Base-by-base conservation (phyloP, 441 rosid genomes). In the Populus hybrid region DNA sequence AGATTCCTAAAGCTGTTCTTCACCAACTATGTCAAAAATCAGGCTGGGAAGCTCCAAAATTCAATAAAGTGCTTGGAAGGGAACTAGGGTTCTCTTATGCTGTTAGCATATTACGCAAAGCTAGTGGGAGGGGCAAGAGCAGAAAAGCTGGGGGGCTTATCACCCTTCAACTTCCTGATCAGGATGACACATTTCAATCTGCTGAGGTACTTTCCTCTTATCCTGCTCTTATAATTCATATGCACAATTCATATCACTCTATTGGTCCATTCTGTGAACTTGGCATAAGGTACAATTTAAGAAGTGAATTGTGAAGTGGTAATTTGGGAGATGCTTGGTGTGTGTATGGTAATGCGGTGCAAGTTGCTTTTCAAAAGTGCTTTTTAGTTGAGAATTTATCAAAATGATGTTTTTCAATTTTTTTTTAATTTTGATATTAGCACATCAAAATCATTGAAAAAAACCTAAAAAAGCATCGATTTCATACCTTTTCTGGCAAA, bases 1-100 rank as follows among this genome's bases (percentile, higher is more conserved):
- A 85, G 84, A 89, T 86, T 69, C 99, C 98, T 2, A 95, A 93
- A 82, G 97, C 98, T 72, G 83, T 92, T 81, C 93, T 95, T 77
- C 99, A 95, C 83, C 97, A 92, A 74, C 81, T 95, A 79, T 95
- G 99, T 85, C 98, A 92, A 86, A 88, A 88, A 79, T 90, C 94
- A 80, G 95, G 95, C 78, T 95, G 98, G 98, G 94, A 91, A 75
- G 97, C 99, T 76, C 99, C 99, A 16, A 95, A 93, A 80, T 95
- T 95, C 78, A 87, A 87, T 74, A 95, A 93, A 84, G 70, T 89
- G 68, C 79, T 77, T 35, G 86, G 77, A 63, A 90, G 85, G 86
- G 90, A 80, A 81, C 85, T 78, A 63, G 76, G 79, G 35, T 82
- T 89, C 82, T 85, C 83, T 20, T 95, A 95, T 83, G 70, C 91